Conservation (phyloP, 306 rosid species). For the Quercus agrifolia region DNA sequence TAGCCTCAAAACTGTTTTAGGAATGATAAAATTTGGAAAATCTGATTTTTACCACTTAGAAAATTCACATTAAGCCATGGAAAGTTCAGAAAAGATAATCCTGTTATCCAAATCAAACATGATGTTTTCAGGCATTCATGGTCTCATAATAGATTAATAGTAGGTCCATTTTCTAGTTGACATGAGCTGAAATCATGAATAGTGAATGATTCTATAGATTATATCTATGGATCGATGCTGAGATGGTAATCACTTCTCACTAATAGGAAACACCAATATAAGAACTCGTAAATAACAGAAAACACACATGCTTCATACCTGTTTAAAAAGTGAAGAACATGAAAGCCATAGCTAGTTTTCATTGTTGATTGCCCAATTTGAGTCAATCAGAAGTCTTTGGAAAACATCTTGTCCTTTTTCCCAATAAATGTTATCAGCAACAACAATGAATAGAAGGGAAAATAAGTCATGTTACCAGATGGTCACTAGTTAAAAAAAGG, state of each 20-base stretch:
- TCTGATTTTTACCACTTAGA: not conserved
- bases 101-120: not conserved
- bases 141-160: not conserved
- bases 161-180: not conserved
- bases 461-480: constrained; percentile 52
- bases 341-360: constrained; percentile 98
- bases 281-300: not conserved
- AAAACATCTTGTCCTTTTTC: constrained; percentile 92
- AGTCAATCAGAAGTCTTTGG: constrained; percentile 90
- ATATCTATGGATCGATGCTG: not conserved
- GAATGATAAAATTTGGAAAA: not conserved
- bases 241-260: constrained; percentile 10
- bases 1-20: not conserved
- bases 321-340: constrained; percentile 90
- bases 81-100: not conserved
- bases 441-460: constrained; percentile 12
- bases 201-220: not conserved
- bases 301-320: constrained; percentile 38
- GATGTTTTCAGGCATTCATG: not conserved
- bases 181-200: not conserved
- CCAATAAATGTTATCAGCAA: constrained; percentile 71
- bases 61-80: not conserved
- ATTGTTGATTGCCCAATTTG: constrained; percentile 94
- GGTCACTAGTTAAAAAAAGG: constrained; percentile 78
- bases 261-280: not conserved